These are phyloP conservation scores for Nicotiana benthamiana DNA, from an alignment of 257 asterid species.

Conservation along the genomic window DNA sequence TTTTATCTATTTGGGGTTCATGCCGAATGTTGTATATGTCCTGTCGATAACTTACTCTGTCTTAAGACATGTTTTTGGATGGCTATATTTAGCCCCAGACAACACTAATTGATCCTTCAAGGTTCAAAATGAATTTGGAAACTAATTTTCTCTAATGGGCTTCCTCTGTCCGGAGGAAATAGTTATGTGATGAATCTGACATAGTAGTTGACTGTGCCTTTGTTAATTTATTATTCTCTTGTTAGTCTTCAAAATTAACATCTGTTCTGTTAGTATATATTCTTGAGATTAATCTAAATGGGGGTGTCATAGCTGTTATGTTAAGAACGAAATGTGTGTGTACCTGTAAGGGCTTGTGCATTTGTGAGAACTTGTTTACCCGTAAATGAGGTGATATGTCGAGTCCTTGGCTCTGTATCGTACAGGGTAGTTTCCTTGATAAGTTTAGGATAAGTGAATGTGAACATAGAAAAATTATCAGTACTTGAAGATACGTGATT, in stretches of 20 bases:
- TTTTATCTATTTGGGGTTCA: background rate
- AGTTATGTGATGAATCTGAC: background rate
- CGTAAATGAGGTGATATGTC: no score
- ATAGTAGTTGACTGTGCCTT: background rate
- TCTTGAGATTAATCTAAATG: background rate
- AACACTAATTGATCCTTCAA: background rate
- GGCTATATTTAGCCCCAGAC: background rate
- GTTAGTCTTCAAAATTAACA: background rate
- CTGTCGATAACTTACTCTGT: background rate
- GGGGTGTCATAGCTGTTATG: background rate
- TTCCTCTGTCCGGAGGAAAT: background rate
- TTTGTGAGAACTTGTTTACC: background rate
- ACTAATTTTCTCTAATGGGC: background rate
- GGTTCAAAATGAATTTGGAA: background rate
- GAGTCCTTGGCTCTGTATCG: no score
- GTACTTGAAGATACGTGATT: no score
- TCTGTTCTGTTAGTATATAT: background rate
- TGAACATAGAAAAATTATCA: no score
- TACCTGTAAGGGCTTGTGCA: background rate
- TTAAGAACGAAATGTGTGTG: background rate
- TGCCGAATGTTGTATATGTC: background rate
- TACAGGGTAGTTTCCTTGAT: no score
- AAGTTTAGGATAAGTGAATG: no score
- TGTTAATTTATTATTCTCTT: background rate
- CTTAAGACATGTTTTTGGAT: background rate